A percentile compares a stretch with the other conserved stretches of the same genome.
Evolutionary conservation across 2,329 filamentous ascomycete genomes (phyloP).

Genomic region (Trichophyton verrucosum): DNA sequence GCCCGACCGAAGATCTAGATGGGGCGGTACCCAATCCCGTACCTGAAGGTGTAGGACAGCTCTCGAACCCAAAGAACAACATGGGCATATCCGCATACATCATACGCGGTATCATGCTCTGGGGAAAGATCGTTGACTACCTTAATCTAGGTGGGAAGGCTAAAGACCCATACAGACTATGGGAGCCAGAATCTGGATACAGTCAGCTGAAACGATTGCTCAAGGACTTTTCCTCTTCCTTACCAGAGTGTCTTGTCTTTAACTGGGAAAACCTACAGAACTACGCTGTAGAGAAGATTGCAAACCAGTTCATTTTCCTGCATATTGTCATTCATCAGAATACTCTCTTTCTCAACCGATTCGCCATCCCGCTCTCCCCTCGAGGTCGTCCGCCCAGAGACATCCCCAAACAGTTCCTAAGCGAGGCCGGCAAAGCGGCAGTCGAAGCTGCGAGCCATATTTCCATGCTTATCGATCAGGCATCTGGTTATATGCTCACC

Average conservation of each 20-base stretch:
- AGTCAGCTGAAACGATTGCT: constrained; percentile 56
- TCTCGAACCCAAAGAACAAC: constrained; percentile 59
- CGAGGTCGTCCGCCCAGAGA: constrained; percentile 53
- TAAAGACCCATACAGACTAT: constrained; percentile 62
- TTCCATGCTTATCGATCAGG: constrained; percentile 68
- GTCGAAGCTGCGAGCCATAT: constrained; percentile 78
- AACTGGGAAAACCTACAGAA: constrained; percentile 69
- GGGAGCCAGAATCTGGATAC: constrained; percentile 70
- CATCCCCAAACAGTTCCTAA: constrained; percentile 65
- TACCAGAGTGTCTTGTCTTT: constrained; percentile 64
- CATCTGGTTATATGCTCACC: constrained; percentile 65
- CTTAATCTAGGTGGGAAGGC: constrained; percentile 82
- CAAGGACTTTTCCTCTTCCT: constrained; percentile 53
- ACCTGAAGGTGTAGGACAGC: constrained; percentile 50
- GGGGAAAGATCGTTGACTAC: constrained; percentile 82
- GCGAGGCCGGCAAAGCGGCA: constrained; percentile 60
- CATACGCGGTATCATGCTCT: constrained; percentile 70
- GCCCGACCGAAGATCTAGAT: constrained; percentile 69
- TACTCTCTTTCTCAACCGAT: constrained; percentile 77
- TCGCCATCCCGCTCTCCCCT: constrained; percentile 60
- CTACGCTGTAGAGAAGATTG: constrained; percentile 72
- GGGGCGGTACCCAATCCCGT: constrained; percentile 55
- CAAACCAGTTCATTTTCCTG: constrained; percentile 83
- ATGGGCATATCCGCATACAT: constrained; percentile 93
- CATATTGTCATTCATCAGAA: constrained; percentile 87